Evolutionary conservation across 106 monocot genomes (phyloP).

Genomic region (Chionographis japonica): DNA sequence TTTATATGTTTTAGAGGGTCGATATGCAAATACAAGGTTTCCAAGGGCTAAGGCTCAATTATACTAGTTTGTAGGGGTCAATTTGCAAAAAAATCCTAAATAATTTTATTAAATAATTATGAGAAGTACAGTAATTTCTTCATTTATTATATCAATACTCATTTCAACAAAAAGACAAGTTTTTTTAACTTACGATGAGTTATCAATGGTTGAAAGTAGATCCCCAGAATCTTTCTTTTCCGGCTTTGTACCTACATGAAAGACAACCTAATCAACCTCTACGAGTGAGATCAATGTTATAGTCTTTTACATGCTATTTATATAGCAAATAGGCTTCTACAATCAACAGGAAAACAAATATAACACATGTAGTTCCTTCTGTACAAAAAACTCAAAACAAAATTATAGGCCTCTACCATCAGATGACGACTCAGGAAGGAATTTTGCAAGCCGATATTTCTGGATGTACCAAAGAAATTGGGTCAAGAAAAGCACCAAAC

Average conservation of each 20-base stretch:
- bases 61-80: too few species aligned
- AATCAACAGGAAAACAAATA: too few species aligned
- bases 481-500: background rate
- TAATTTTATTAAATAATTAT: too few species aligned
- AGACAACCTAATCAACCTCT: background rate
- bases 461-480: constrained; percentile 23
- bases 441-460: constrained; percentile 87
- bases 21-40: too few species aligned
- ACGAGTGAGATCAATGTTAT: background rate
- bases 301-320: too few species aligned
- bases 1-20: too few species aligned
- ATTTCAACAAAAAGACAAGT: background rate
- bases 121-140: too few species aligned
- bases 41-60: too few species aligned
- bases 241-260: constrained; percentile 42
- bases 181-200: constrained; percentile 72
- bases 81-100: too few species aligned
- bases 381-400: background rate
- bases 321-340: too few species aligned
- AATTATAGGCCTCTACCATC: constrained; percentile 37
- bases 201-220: constrained; percentile 60
- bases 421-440: constrained; percentile 68
- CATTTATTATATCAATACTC: too few species aligned
- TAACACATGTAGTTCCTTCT: background rate
- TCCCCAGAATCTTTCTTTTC: constrained; percentile 66